A percentile compares a stretch with the other conserved stretches of the same genome.
These are phyloP conservation scores for Fusarium anguioides DNA, from an alignment of 2,329 filamentous ascomycete species.

Conservation along the genomic window DNA sequence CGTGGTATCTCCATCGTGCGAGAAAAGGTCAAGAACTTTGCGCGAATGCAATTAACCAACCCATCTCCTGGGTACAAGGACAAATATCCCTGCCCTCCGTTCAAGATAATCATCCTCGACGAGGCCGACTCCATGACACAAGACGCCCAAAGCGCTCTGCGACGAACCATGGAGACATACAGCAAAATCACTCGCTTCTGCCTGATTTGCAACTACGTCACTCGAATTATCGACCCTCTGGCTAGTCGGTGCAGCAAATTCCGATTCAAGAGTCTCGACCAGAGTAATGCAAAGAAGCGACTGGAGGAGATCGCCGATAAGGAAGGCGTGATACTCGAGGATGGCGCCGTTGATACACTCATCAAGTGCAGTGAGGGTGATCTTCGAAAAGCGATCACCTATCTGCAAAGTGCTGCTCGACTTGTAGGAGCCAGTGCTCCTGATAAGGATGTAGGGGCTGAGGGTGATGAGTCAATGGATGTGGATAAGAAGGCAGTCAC, in stretches of 20 bases:
- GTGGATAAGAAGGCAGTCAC: slow-evolving; percentile 73
- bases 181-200: slow-evolving; percentile 97
- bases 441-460: slow-evolving; percentile 58
- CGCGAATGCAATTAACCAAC: slow-evolving; percentile 91
- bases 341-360: slow-evolving; percentile 83
- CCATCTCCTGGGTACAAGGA: slow-evolving; percentile 75
- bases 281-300: slow-evolving; percentile 81
- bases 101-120: slow-evolving; percentile 98
- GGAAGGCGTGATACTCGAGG: slow-evolving; percentile 80
- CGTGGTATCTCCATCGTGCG: slow-evolving; percentile 97
- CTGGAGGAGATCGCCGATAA: slow-evolving; percentile 83
- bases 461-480: slow-evolving; percentile 72
- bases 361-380: slow-evolving; percentile 93
- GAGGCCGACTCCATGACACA: slow-evolving; percentile 99
- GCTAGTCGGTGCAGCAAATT: slow-evolving; percentile 96
- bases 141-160: slow-evolving; percentile 91
- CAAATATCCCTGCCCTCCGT: slow-evolving; percentile 92
- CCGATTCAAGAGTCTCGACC: slow-evolving; percentile 94
- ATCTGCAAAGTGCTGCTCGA: slow-evolving; percentile 91
- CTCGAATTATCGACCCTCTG: slow-evolving; percentile 95
- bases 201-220: slow-evolving; percentile 98
- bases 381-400: slow-evolving; percentile 95
- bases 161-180: slow-evolving; percentile 98
- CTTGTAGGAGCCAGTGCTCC: slow-evolving; percentile 76
- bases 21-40: slow-evolving; percentile 98